phyloP scores from a whole-genome alignment of 2,329 filamentous ascomycete genomes.

The Trichophyton verrucosum region DNA sequence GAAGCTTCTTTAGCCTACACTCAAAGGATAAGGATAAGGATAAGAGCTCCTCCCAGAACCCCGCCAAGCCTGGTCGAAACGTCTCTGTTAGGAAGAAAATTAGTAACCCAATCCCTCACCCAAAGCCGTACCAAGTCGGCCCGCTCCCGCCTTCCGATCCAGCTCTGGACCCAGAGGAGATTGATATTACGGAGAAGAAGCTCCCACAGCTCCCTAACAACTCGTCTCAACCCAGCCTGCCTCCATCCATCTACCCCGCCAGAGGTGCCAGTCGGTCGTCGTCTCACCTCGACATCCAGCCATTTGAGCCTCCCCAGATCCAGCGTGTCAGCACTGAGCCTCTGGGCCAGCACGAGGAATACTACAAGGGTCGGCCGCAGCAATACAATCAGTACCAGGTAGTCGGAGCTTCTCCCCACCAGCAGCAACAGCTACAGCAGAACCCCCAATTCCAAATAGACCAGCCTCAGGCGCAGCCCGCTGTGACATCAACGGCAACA shows the following conservation, averaged over 20 bases:
- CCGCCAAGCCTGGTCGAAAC: slow-evolving; percentile 16
- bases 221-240: slow-evolving; percentile 6
- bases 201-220: slow-evolving; percentile 11
- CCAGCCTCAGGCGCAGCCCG: slow-evolving; percentile 16
- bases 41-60: slow-evolving; percentile 5
- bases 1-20: slow-evolving; percentile 18
- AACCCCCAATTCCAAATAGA: slow-evolving; percentile 15
- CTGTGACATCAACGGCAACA: slow-evolving; percentile 5
- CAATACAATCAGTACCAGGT: slow-evolving; percentile 14
- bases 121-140: slow-evolving; percentile 3
- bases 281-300: slow-evolving; percentile 13
- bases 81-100: slow-evolving; percentile 20
- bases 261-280: slow-evolving; percentile 13
- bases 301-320: slow-evolving; percentile 12
- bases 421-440: not conserved
- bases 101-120: slow-evolving; percentile 8
- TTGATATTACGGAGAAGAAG: not conserved
- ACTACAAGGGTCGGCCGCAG: slow-evolving; percentile 16
- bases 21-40: slow-evolving; percentile 12
- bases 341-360: slow-evolving; percentile 10
- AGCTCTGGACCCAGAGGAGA: slow-evolving; percentile 8
- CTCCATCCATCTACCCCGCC: slow-evolving; percentile 12
- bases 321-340: slow-evolving; percentile 16
- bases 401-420: slow-evolving; percentile 6
- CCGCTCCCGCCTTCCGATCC: slow-evolving; percentile 9